Percentiles rank a stretch among this genome's conserved stretches.
Evolutionary conservation across 2,329 filamentous ascomycete genomes (phyloP).

Genomic region (Karstenula rhodostoma): DNA sequence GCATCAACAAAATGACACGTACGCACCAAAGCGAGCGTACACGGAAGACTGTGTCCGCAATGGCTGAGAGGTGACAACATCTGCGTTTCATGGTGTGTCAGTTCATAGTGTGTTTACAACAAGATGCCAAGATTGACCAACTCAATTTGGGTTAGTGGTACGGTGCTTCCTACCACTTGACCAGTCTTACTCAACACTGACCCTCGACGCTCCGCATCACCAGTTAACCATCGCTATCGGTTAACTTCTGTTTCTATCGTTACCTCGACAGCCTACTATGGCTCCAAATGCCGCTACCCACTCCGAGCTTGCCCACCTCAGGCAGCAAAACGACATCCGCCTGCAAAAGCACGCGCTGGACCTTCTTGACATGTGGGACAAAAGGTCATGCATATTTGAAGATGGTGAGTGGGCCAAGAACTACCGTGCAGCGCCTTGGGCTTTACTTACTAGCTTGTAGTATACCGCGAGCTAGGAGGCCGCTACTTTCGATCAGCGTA

Average conservation of each 20-base stretch:
- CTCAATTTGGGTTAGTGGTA: not conserved
- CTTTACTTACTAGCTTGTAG: not conserved
- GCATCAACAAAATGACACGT: not conserved
- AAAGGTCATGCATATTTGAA: not conserved
- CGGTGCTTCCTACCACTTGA: not conserved
- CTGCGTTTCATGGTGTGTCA: not conserved
- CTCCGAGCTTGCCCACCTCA: not conserved
- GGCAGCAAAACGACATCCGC: not conserved
- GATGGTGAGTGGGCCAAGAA: not conserved
- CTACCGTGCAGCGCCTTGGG: not conserved
- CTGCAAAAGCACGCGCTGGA: not conserved
- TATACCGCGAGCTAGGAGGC: conserved; percentile 8
- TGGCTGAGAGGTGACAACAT: not conserved
- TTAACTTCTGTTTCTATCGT: not conserved
- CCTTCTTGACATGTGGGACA: not conserved
- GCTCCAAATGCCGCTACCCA: not conserved
- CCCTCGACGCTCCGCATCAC: not conserved
- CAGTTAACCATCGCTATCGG: not conserved
- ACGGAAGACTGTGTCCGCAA: not conserved
- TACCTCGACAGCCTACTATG: not conserved
- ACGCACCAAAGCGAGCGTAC: not conserved
- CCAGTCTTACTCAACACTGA: not conserved
- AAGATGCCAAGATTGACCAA: not conserved
- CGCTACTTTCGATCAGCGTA: conserved; percentile 9
- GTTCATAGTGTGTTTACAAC: not conserved